Evolutionary conservation across 257 asterid species (phyloP).

Genomic region (Solanum arcanum): DNA sequence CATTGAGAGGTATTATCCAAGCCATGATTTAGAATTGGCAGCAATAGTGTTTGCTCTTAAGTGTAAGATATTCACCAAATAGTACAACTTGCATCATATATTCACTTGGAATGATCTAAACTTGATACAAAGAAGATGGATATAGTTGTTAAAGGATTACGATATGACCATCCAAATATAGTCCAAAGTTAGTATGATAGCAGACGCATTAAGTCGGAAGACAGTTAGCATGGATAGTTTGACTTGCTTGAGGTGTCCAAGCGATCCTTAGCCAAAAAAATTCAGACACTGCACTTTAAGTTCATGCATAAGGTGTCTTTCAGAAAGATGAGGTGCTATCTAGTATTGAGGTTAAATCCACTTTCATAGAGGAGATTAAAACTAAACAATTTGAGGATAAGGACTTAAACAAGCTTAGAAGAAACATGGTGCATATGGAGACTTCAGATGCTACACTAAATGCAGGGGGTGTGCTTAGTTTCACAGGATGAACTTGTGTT

Average conservation of each 20-base stretch:
- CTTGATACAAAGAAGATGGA: not conserved
- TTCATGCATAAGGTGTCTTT: not conserved
- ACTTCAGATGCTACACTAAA: not conserved
- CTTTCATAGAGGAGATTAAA: not conserved
- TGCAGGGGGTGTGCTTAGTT: not conserved
- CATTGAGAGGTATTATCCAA: not conserved
- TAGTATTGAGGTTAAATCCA: not conserved
- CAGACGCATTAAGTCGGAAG: not conserved
- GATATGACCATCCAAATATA: not conserved
- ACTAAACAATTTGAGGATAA: not conserved
- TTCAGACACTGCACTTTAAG: not conserved
- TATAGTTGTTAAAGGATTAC: not conserved
- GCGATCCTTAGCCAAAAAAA: not conserved
- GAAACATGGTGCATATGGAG: not conserved
- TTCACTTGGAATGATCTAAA: not conserved
- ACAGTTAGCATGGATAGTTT: not conserved
- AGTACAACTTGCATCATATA: not conserved
- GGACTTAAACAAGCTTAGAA: not conserved
- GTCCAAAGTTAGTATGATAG: too few relatives aligned
- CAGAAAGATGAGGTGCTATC: too few relatives aligned
- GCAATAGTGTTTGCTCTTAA: not conserved
- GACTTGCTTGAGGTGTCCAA: not conserved
- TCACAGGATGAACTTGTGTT: too few relatives aligned
- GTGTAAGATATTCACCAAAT: not conserved
- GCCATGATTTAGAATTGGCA: not conserved